These are phyloP conservation scores for Puccinia hordei DNA, from an alignment of 1,284 basidiomycete species.

Conservation along the genomic window DNA sequence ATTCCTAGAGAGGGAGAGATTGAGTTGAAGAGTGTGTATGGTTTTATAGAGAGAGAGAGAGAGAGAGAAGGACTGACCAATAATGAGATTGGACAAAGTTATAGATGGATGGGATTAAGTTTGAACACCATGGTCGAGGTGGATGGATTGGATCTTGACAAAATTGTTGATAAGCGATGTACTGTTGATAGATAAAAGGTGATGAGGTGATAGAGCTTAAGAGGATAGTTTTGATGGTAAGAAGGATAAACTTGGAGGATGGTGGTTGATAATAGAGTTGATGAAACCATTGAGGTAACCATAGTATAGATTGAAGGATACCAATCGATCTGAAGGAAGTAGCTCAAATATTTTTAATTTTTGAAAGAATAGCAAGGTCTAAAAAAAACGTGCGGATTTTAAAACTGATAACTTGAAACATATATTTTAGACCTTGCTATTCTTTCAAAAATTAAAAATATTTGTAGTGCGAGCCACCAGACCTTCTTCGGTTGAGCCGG, in stretches of 20 bases:
- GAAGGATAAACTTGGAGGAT: neutral
- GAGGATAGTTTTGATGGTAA: neutral
- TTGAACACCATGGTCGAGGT: slow-evolving; percentile 29
- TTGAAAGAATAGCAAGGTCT: too few relatives aligned
- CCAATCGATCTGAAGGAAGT: slow-evolving; percentile 32
- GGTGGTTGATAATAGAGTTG: too few relatives aligned
- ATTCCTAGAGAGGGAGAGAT: neutral
- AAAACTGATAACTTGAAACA: too few relatives aligned
- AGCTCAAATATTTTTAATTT: too few relatives aligned
- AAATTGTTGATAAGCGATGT: slow-evolving; percentile 13
- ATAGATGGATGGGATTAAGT: slow-evolving; percentile 35
- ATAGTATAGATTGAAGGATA: slow-evolving; percentile 15
- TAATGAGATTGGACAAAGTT: slow-evolving; percentile 42
- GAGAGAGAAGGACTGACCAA: slow-evolving; percentile 17
- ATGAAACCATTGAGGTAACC: neutral
- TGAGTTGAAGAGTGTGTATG: neutral
- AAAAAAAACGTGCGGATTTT: too few relatives aligned
- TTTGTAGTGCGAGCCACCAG: too few relatives aligned
- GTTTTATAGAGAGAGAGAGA: neutral
- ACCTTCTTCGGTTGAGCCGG: too few relatives aligned
- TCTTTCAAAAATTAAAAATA: too few relatives aligned
- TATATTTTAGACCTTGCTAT: too few relatives aligned
- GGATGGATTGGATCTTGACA: neutral
- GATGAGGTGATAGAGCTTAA: slow-evolving; percentile 21
- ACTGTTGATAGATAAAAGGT: slow-evolving; percentile 35